These are phyloP conservation scores for Mycena rebaudengoi DNA, from an alignment of 768 basidiomycete genomes.

Conservation along the genomic window DNA sequence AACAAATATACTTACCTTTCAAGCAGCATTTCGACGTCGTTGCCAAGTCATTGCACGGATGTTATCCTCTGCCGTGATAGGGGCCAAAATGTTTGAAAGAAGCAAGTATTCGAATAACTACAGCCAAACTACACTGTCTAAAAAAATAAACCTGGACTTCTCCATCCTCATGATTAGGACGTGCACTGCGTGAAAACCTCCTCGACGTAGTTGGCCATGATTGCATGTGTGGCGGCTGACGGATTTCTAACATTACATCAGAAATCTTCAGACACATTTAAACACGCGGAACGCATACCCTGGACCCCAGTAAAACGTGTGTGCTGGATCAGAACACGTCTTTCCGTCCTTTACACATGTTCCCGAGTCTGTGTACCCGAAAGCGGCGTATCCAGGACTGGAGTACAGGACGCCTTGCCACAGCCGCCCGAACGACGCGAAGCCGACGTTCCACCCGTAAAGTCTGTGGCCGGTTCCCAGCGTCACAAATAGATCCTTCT, in stretches of 20 bases:
- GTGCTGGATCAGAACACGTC: constrained; percentile 42
- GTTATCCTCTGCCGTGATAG: too few relatives aligned
- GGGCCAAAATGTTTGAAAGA: too few relatives aligned
- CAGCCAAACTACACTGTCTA: too few relatives aligned
- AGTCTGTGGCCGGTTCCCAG: constrained; percentile 32
- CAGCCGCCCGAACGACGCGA: constrained; percentile 40
- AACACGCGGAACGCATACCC: constrained; percentile 43
- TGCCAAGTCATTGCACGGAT: too few relatives aligned
- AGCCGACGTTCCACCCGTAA: constrained; percentile 42
- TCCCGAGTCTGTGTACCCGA: constrained; percentile 46
- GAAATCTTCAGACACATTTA: neutral
- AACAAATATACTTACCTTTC: too few relatives aligned
- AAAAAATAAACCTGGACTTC: too few relatives aligned
- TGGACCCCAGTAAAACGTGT: constrained; percentile 51
- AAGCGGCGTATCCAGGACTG: constrained; percentile 46
- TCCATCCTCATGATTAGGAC: constrained; percentile 13
- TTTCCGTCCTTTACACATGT: constrained; percentile 23
- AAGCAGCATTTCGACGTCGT: too few relatives aligned
- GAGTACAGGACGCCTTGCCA: constrained; percentile 45
- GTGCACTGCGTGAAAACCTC: constrained; percentile 16
- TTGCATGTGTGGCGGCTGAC: constrained; percentile 18
- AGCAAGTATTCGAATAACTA: too few relatives aligned
- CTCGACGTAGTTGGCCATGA: constrained; percentile 19
- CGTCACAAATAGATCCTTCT: constrained; percentile 47
- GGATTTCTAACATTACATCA: constrained; percentile 9